These are phyloP conservation scores for Geranium brycei DNA, from an alignment of 345 rosid genomes.

Conservation along the genomic window DNA sequence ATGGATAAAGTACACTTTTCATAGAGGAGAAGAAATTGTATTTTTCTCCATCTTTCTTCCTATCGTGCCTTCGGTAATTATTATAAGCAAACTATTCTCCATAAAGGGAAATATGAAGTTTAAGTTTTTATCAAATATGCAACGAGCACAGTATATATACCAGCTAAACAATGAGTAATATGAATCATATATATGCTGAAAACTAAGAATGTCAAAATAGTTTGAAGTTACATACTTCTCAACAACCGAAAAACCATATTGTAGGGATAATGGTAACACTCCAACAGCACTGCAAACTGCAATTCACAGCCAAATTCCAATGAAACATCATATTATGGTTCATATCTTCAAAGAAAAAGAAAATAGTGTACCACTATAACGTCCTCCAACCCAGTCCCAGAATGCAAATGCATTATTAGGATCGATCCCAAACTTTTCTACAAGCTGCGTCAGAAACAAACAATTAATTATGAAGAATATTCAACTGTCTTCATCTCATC, in stretches of 20 bases:
- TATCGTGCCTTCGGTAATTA: too few relatives aligned
- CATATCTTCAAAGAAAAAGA: slow-evolving; percentile 6
- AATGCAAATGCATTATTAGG: slow-evolving; percentile 94
- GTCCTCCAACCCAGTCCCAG: slow-evolving; percentile 99
- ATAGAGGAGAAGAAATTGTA: too few relatives aligned
- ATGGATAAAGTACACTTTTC: too few relatives aligned
- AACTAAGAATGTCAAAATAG: slow-evolving; percentile 3
- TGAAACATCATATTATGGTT: slow-evolving; percentile 8
- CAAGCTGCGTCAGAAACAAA: slow-evolving; percentile 46
- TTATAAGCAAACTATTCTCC: neutral
- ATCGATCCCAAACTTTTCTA: slow-evolving; percentile 92
- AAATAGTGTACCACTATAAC: slow-evolving; percentile 66
- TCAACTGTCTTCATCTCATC: neutral
- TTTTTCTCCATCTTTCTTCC: too few relatives aligned
- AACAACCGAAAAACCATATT: slow-evolving; percentile 76
- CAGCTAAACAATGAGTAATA: neutral
- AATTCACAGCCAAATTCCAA: slow-evolving; percentile 14
- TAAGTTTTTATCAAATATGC: neutral
- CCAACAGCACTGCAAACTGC: slow-evolving; percentile 99
- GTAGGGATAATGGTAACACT: slow-evolving; percentile 80
- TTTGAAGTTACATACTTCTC: slow-evolving; percentile 58
- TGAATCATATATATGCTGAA: neutral
- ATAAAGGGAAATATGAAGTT: too few relatives aligned
- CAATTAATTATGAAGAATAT: neutral
- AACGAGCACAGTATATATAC: neutral